Evolutionary conservation across 1,284 basidiomycete genomes (phyloP).

Genomic region (Cutaneotrichosporon cavernicola): DNA sequence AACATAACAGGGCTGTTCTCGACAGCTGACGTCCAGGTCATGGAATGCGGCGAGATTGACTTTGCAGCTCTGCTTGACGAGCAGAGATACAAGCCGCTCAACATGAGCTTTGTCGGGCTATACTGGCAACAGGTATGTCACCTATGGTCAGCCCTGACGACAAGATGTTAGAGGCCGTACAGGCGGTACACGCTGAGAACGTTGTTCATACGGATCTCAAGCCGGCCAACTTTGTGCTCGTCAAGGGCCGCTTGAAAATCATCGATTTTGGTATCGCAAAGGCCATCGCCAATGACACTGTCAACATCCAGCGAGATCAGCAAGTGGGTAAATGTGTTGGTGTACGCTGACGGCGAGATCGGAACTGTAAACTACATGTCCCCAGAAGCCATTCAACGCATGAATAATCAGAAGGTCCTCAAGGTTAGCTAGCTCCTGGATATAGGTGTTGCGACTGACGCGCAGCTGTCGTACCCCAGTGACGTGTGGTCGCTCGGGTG

Average conservation of each 20-base stretch:
- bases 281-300: conserved; percentile 93
- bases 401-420: conserved; percentile 52
- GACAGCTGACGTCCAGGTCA: conserved; percentile 56
- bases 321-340: conserved; percentile 60
- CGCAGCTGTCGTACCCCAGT: conserved; percentile 60
- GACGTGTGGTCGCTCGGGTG: conserved; percentile 99
- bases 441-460: not conserved
- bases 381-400: conserved; percentile 78
- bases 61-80: conserved; percentile 77
- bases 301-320: conserved; percentile 91
- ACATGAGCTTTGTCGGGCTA: conserved; percentile 87
- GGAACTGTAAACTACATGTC: conserved; percentile 96
- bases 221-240: conserved; percentile 93
- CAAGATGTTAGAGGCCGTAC: conserved; percentile 92
- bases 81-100: conserved; percentile 73
- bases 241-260: conserved; percentile 85
- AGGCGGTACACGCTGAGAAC: conserved; percentile 92
- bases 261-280: conserved; percentile 98
- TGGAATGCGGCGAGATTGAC: conserved; percentile 92
- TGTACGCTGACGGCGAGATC: conserved; percentile 58
- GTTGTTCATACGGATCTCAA: conserved; percentile 96
- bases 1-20: conserved; percentile 15
- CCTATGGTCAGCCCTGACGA: conserved; percentile 5
- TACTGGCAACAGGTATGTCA: conserved; percentile 85
- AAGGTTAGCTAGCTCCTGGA: conserved; percentile 43